Evolutionary conservation across 768 basidiomycete species (phyloP), one percentile per base, ranked within the genome.

Genomic region (Leucogyrophana mollusca): DNA sequence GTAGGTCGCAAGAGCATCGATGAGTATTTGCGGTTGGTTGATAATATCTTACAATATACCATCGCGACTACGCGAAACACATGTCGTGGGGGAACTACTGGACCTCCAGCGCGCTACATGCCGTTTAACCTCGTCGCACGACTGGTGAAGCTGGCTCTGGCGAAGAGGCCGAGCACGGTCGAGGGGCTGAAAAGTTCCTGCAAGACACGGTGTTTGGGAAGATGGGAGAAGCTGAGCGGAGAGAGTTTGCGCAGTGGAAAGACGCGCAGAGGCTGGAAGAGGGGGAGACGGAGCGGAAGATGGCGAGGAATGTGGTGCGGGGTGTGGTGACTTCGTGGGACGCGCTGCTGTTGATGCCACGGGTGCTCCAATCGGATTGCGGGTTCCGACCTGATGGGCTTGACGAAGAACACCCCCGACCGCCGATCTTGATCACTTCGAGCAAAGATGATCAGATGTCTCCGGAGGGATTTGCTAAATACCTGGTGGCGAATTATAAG

Each of bases 271-370:
- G n/a, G n/a, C n/a, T n/a, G 67, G 66, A 46, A 63, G 58, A 21
- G 74, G 72, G 1, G 69, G n/a, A 78, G 40, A 58, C 72, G 21
- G 73, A 75, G 51, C 60, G 62, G 44, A 55, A 60, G 43, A 61
- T 77, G 46, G 75, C 74, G 3, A 51, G 56, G 46, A 76, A 72
- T 46, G 60, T 72, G 46, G 56, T 70, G 39, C 66, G 70, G 47
- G 82, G 80, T 54, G 73, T 80, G 7, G 63, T 68, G 16, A 69
- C 58, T 25, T 65, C 76, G 39, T 79, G 78, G 78, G 73, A 67
- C 35, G 82, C 80, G 1, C 79, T 79, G 53, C 61, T 72, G 46
- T 73, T 73, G 38, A 53, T 69, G 43, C 45, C 71, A 7, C 53
- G 61, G 23, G 58, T 77, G 22, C 60, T 76, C 41, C 75, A 80